Evolutionary conservation across 73 alveolate species (phyloP), one percentile per base, ranked within the genome.

Genomic region (Tetrahymena malaccensis): DNA sequence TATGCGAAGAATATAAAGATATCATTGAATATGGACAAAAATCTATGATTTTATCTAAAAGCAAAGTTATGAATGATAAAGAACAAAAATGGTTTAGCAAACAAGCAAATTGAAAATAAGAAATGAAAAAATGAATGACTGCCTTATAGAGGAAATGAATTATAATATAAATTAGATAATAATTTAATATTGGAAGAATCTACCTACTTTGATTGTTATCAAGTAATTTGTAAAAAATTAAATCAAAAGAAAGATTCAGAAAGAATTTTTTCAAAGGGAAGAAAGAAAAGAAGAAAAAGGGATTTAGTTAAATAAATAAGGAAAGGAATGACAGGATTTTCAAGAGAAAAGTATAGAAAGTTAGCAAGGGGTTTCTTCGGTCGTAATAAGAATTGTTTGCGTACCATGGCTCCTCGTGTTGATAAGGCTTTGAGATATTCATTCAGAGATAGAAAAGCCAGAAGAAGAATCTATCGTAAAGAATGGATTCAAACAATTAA

Each of bases 321-420:
- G 89, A 70, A 27, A 70, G 38, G 34, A 85, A 95, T 95, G 97
- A 94, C 97, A 85, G 94, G 94, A 85, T 95, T 94, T 94, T 55
- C 94, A 43, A 55, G 93, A 85, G 94, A 89, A 89, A 95, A 95
- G 94, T 95, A 95, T 95, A 85, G 93, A 89, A 94, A 43, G 94
- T 95, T 98, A 56, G 98, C 99, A 43, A 98, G 97, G 55, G 99
- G 99, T 27, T 97, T 97, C 95, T 70, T 84, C 27, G 98, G 99
- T 84, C 95, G 98, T 57, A 43, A 96, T 16, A 98, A 97, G 85
- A 97, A 97, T 94, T 96, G 98, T 94, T 89, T 93, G 70, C 95
- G 97, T n/a, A 85, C 97, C 9, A 98, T 98, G 85, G 94, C 97
- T 55, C 96, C 97, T 84, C 96, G 97, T 38, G 99, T 97, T 17